Percentiles rank a stretch among this genome's conserved stretches.
Conservation (phyloP, 139 green algal genomes). For the Volvox africanus region DNA sequence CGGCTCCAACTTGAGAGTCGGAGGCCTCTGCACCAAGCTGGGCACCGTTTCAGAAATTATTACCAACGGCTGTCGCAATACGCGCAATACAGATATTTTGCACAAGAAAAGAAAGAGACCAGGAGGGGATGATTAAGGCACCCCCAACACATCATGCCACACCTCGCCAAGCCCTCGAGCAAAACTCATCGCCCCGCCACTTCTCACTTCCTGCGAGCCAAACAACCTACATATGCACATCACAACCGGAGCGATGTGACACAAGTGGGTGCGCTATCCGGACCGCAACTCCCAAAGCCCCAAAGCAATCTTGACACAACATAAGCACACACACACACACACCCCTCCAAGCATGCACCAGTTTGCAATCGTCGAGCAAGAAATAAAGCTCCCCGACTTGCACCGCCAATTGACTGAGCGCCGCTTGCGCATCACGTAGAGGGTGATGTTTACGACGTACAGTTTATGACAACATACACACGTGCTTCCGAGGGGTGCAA, state of each 20-base stretch:
- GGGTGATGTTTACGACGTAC: no score
- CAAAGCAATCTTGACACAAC: no score
- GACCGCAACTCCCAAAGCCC: no score
- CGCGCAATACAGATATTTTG: background rate
- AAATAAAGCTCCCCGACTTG: no score
- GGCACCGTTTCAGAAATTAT: background rate
- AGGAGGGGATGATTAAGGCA: background rate
- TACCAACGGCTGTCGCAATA: constrained; percentile 1
- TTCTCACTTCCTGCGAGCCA: background rate
- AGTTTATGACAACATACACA: no score
- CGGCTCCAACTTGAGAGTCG: background rate
- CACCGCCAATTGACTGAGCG: no score
- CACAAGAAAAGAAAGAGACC: background rate
- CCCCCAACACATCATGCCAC: background rate
- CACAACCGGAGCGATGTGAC: background rate
- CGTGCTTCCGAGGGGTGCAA: no score
- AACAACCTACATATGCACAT: background rate
- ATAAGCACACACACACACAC: no score
- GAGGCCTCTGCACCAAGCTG: background rate
- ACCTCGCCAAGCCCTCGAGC: background rate
- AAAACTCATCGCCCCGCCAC: background rate
- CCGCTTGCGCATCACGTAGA: no score
- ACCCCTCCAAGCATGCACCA: no score
- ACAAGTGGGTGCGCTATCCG: no score
- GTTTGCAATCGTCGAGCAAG: no score